Conservation (phyloP, 306 rosid genomes). For the Sicyos edulis region DNA sequence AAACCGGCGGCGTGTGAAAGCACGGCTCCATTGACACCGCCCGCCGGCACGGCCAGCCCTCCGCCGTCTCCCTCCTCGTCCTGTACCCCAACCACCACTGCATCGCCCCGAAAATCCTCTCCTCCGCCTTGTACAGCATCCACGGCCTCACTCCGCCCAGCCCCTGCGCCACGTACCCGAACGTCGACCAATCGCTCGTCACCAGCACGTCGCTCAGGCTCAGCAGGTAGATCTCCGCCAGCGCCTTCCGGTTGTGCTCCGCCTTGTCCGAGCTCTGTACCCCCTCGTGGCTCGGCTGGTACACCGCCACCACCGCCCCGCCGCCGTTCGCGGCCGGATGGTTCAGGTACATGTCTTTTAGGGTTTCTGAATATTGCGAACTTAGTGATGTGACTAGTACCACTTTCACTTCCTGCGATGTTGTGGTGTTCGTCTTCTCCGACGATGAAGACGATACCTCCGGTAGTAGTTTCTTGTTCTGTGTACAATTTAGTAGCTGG, state of each 20-base stretch:
- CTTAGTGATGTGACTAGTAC: slow-evolving; percentile 57
- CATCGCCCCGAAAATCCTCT: slow-evolving; percentile 6
- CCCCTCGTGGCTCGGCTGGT: slow-evolving; percentile 72
- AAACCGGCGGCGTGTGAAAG: slow-evolving; percentile 75
- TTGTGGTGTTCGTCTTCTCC: slow-evolving; percentile 4
- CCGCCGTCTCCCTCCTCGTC: slow-evolving; percentile 31
- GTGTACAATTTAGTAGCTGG: slow-evolving; percentile 15
- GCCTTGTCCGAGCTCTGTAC: slow-evolving; percentile 43
- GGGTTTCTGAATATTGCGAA: slow-evolving; percentile 46
- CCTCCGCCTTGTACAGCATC: slow-evolving; percentile 66
- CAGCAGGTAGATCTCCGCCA: slow-evolving; percentile 65
- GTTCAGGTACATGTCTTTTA: slow-evolving; percentile 56
- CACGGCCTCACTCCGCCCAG: slow-evolving; percentile 68
- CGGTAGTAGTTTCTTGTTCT: slow-evolving; percentile 47
- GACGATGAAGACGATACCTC: slow-evolving; percentile 21
- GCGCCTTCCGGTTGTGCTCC: slow-evolving; percentile 56
- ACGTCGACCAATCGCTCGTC: slow-evolving; percentile 76
- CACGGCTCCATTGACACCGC: slow-evolving; percentile 78
- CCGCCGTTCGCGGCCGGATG: slow-evolving; percentile 51
- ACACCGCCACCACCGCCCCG: slow-evolving; percentile 36
- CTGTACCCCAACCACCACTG: slow-evolving; percentile 12
- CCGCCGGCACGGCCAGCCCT: slow-evolving; percentile 41
- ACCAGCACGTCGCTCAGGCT: slow-evolving; percentile 54
- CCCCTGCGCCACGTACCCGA: slow-evolving; percentile 82
- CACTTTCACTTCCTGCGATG: slow-evolving; percentile 36